Evolutionary conservation across 1,139 yeast species (phyloP), one percentile per base, ranked within the genome.

Genomic region (Debaryomyces sp.): DNA sequence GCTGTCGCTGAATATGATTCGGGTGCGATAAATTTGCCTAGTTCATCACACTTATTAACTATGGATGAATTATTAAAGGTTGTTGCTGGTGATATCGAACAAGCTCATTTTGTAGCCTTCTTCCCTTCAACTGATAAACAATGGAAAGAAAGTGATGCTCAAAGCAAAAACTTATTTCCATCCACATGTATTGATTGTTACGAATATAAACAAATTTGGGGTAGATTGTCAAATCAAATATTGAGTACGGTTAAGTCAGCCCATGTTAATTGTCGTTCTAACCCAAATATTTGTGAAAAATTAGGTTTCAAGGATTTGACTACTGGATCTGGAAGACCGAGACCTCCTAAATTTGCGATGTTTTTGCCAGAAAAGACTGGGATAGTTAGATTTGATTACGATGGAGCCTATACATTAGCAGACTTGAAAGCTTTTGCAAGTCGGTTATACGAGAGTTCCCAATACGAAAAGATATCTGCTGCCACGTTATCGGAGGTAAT

Each of bases 21-120:
- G 26, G 74, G 76, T 2, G 50, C 61, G 2, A 57, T 58, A 42
- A 77, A 63, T 66, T 66, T 67, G 52, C 77, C 73, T 45, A 74
- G 68, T 53, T 74, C 77, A 32, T 78, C 68, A 32, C 64, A 51
- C 22, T 54, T 67, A 32, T 60, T 64, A 40, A 63, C 60, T 43
- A 57, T 69, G 2, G 71, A 68, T 50, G 66, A 71, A 23, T 57
- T 81, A 50, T 48, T 78, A 45, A 63, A 68, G 23, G 60, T 77
- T 6, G 66, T 80, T 10, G 78, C 79, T 1, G 89, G 89, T 0
- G 69, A 75, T 17, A 67, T 54, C 4, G 61, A 67, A 3, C 65
- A 66, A 22, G 88, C 91, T 1, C 64, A 70, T 43, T 68, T 87
- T 54, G 75, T 87, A 4, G 77, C 87, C 18, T 83, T 87, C 52